Conservation (phyloP, 2,329 filamentous ascomycete genomes). For the Tetracladium maxilliforme region DNA sequence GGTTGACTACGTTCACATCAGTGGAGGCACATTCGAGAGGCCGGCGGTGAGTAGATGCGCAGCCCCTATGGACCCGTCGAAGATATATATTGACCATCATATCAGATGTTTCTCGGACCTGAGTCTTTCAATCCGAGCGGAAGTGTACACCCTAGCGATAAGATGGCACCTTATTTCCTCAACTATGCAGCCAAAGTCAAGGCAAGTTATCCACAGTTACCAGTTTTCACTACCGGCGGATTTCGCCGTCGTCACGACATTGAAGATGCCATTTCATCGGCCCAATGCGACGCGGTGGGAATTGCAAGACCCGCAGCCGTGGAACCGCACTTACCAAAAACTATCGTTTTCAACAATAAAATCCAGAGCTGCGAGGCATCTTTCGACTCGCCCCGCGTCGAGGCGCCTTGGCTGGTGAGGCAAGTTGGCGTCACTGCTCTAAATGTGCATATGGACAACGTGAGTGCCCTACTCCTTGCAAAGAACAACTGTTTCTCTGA, state of each 20-base stretch:
- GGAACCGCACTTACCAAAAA: constrained; percentile 22
- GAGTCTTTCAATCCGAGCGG: constrained; percentile 7
- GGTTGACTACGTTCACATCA: constrained; percentile 56
- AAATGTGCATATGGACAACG: no score
- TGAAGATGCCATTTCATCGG: constrained; percentile 26
- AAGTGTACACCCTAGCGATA: constrained; percentile 38
- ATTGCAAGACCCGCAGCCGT: constrained; percentile 29
- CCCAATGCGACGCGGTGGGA: constrained; percentile 32
- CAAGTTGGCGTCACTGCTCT: no score
- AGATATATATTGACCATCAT: constrained; percentile 2
- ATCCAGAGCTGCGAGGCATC: no score
- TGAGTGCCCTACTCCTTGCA: no score
- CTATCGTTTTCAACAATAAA: constrained; percentile 17
- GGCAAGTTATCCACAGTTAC: constrained; percentile 22
- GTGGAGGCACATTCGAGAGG: constrained; percentile 44
- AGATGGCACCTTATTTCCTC: constrained; percentile 55
- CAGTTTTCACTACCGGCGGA: constrained; percentile 46
- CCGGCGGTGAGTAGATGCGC: constrained; percentile 26
- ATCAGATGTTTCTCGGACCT: constrained; percentile 7
- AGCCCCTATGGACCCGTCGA: no score
- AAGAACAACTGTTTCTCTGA: no score
- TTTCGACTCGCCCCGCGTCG: no score
- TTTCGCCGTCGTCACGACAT: constrained; percentile 39
- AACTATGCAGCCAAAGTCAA: constrained; percentile 43
- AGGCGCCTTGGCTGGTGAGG: no score